Evolutionary conservation across 169 alveolate genomes (phyloP).

Genomic region (Cryptosporidium tyzzeri): DNA sequence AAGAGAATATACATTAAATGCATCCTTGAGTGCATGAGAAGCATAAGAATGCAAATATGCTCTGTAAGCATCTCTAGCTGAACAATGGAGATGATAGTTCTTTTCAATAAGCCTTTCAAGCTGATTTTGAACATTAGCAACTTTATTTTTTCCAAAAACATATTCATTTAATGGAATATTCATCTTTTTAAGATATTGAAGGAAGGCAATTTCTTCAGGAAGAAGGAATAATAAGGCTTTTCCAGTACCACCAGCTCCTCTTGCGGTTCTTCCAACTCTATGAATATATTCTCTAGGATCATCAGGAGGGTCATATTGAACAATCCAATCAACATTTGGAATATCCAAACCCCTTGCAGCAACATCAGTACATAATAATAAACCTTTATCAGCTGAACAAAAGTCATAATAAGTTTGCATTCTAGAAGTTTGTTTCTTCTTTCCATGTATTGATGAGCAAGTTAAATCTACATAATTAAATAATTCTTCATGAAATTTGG

Average conservation of each 20-base stretch:
- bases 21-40: slow-evolving; percentile 95
- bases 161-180: slow-evolving; percentile 96
- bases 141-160: slow-evolving; percentile 94
- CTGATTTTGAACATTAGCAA: slow-evolving; percentile 96
- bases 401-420: slow-evolving; percentile 95
- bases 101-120: slow-evolving; percentile 96
- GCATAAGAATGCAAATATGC: slow-evolving; percentile 95
- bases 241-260: slow-evolving; percentile 97
- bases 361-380: slow-evolving; percentile 98
- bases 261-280: slow-evolving; percentile 99
- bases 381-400: slow-evolving; percentile 93
- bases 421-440: slow-evolving; percentile 96
- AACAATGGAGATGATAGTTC: slow-evolving; percentile 94
- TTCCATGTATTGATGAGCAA: slow-evolving; percentile 96
- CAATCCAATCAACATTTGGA: slow-evolving; percentile 99
- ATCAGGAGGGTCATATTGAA: slow-evolving; percentile 99
- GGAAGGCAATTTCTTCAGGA: slow-evolving; percentile 96
- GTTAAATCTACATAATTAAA: slow-evolving; percentile 98
- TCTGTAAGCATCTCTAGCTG: slow-evolving; percentile 97
- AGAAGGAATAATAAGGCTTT: slow-evolving; percentile 96
- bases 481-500: slow-evolving; percentile 97
- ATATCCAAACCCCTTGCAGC: slow-evolving; percentile 99
- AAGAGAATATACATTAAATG: slow-evolving; percentile 95
- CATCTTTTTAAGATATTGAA: slow-evolving; percentile 91
- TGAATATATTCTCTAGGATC: slow-evolving; percentile 99